Conservation (phyloP, 768 basidiomycete species). For the Auriscalpium vulgare region DNA sequence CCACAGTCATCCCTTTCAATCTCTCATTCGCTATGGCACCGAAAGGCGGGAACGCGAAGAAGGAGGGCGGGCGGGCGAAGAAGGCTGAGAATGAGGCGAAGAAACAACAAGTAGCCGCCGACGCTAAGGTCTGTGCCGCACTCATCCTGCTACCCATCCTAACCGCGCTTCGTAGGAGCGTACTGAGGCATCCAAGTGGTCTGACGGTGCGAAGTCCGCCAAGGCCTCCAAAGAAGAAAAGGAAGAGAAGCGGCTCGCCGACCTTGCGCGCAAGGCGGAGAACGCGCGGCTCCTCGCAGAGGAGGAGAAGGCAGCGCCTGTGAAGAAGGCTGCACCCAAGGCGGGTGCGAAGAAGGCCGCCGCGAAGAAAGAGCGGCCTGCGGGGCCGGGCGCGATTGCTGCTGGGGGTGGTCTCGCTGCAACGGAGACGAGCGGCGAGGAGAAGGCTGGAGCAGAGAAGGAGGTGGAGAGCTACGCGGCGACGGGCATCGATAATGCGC, state of each 20-base stretch:
- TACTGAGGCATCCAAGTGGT: constrained; percentile 64
- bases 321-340: constrained; percentile 55
- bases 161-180: constrained; percentile 42
- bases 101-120: constrained; percentile 56
- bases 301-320: constrained; percentile 59
- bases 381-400: constrained; percentile 80
- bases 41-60: constrained; percentile 86
- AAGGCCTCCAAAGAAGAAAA: constrained; percentile 62
- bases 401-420: constrained; percentile 49
- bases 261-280: constrained; percentile 82
- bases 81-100: constrained; percentile 87
- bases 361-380: constrained; percentile 45
- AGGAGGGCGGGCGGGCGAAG: constrained; percentile 82
- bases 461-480: constrained; percentile 68
- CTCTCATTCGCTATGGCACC: constrained; percentile 44
- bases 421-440: constrained; percentile 21
- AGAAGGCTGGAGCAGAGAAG: constrained; percentile 23
- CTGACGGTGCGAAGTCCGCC: constrained; percentile 54
- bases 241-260: constrained; percentile 75
- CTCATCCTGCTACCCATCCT: background rate
- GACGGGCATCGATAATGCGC: constrained; percentile 83
- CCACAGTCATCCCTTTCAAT: background rate
- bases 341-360: constrained; percentile 49
- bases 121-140: constrained; percentile 45
- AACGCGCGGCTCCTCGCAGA: constrained; percentile 79